Evolutionary conservation across 2,329 filamentous ascomycete species (phyloP), one percentile per base, ranked within the genome.

Genomic region (Dryadomyces quercus-mongolicae): DNA sequence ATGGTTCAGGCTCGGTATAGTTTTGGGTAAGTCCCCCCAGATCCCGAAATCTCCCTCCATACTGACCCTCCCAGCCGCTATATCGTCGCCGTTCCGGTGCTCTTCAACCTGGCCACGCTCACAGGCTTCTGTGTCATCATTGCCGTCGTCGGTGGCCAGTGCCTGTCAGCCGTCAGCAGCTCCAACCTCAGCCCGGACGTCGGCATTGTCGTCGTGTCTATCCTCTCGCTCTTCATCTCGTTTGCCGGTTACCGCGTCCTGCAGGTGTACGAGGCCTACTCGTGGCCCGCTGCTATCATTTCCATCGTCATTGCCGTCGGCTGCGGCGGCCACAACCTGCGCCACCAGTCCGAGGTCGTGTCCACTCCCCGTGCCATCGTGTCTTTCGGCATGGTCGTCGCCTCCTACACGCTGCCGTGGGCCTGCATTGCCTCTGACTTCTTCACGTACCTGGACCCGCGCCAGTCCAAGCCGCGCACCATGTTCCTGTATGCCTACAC

Each of bases 1-100:
- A 81, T 85, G 73, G 75, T 85, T 6, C 80, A 82, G 60, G 80
- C 82, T 3, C 71, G 82, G 18, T 85, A 77, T 64, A 77, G 76
- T 43, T 85, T 82, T 62, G 80, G 78, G 42, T 44, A 44, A 5
- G 42, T 44, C 4, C 3, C 5, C 12, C 16, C 6, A 5, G 16
- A n/a, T 18, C 36, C 16, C 38, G 49, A n/a, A n/a, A n/a, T 50
- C 20, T 25, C 18, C 34, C 8, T 21, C 42, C 5, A 18, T 18
- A 5, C 42, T 44, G 18, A 44, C 18, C 42, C 42, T n/a, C 38
- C 12, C 18, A 44, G 42, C 18, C 72, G 75, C 43, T 82, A 82
- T 61, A 67, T 79, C 21, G 76, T 82, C 34, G 77, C 74, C 0
- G 63, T 85, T n/a, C 74, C 79, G 1, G 76, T 83, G 2, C 62